A percentile compares a stretch with the other conserved stretches of the same genome.
phyloP scores from a whole-genome alignment of 2,329 filamentous ascomycete genomes.

The Nemania sp. region DNA sequence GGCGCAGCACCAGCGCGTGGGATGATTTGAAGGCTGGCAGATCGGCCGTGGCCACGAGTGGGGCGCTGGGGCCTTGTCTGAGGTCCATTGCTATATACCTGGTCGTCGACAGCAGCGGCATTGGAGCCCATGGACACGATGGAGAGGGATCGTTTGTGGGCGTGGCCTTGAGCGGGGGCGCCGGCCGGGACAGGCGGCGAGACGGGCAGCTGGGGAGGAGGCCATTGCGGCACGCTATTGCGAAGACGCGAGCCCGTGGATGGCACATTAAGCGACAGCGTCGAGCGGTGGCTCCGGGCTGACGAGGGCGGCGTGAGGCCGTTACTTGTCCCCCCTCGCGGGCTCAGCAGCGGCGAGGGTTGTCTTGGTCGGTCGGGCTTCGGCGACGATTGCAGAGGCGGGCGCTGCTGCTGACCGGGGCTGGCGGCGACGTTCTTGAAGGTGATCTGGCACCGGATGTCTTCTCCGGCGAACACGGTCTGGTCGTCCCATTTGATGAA shows the following conservation, averaged over 20 bases:
- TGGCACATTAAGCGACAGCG: slow-evolving; percentile 65
- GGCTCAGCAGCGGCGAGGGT: slow-evolving; percentile 48
- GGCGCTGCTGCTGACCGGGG: slow-evolving; percentile 39
- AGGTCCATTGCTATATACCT: slow-evolving; percentile 47
- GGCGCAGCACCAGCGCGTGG: slow-evolving; percentile 52
- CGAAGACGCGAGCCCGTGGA: slow-evolving; percentile 49
- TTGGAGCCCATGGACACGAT: slow-evolving; percentile 75
- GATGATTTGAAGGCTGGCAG: slow-evolving; percentile 79
- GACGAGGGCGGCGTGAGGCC: slow-evolving; percentile 51
- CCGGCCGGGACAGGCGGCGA: slow-evolving; percentile 17
- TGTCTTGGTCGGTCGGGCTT: slow-evolving; percentile 43
- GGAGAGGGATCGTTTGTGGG: slow-evolving; percentile 76
- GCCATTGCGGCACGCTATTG: slow-evolving; percentile 53
- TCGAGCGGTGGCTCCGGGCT: slow-evolving; percentile 65
- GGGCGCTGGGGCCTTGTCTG: slow-evolving; percentile 53
- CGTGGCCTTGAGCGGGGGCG: slow-evolving; percentile 46
- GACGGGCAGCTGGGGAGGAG: slow-evolving; percentile 32
- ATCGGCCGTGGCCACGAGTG: slow-evolving; percentile 70
- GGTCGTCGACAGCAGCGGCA: slow-evolving; percentile 51
- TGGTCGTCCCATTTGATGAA: slow-evolving; percentile 94
- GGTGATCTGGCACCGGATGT: slow-evolving; percentile 92
- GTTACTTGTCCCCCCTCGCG: slow-evolving; percentile 47
- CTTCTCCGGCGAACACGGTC: slow-evolving; percentile 94
- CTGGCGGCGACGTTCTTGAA: slow-evolving; percentile 80
- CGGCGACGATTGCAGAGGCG: slow-evolving; percentile 34